Base-by-base conservation (phyloP, 2,329 filamentous ascomycete genomes). In the Fusarium subglutinans region DNA sequence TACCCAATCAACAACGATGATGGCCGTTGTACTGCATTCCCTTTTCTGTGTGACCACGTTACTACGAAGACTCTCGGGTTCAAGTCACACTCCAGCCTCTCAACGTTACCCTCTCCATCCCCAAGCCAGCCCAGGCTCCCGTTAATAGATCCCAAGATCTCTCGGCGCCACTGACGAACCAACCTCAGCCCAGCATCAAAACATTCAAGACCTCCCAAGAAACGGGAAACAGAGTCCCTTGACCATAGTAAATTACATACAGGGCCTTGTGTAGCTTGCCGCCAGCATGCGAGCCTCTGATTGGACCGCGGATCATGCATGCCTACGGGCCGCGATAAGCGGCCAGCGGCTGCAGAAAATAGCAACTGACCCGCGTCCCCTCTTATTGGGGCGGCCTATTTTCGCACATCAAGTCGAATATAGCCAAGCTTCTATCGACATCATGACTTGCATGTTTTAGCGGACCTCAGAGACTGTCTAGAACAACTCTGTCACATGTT, bases 341-440 rank as follows among this genome's bases (percentile, higher is more conserved):
- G 75, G 76, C 71, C 76, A 75, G 76, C 76, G 76, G 64, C 74
- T 78, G 76, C 70, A 78, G 74, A 77, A 77, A 76, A 78, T 78
- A 76, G 72, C 69, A 75, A 71, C 62, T 59, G 56, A 54, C 75
- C 75, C 73, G 62, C 71, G 57, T 43, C 56, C 56, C 61, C 53
- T 58, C 62, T 72, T 48, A 64, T 64, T 67, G 53, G 61, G 35
- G 59, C 38, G 20, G 63, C 38, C 48, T 55, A 65, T 74, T 61
- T 55, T 56, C 43, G 50, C 48, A 44, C 24, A 30, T 58, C 43
- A 14, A 59, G 43, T 58, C 35, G 38, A 53, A 30, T 26, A 35
- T 44, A 59, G 44, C 63, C 58, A 72, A 63, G 53, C 58, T 72
- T 57, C 56, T 38, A 54, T 53, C 24, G 20, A 30, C 40, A 73